phyloP scores from a whole-genome alignment of 768 basidiomycete species.

The Tricholoma sp. region DNA sequence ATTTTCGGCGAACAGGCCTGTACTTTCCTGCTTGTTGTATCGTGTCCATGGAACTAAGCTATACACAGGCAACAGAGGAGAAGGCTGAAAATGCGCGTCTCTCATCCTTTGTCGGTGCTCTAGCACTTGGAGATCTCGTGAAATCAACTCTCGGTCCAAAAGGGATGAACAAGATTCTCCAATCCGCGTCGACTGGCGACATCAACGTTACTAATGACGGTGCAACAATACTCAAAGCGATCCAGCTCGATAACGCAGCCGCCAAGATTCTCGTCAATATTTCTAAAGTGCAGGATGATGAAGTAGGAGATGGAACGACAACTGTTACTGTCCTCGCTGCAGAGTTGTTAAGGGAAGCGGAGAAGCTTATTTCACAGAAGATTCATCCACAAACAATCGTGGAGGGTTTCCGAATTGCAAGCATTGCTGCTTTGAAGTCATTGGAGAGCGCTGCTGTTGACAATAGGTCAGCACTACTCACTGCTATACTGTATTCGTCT shows the following conservation, averaged over 20 bases:
- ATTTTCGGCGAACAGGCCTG: conserved; percentile 62
- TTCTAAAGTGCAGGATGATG: conserved; percentile 99
- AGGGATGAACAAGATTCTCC: conserved; percentile 99
- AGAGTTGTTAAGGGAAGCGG: conserved; percentile 90
- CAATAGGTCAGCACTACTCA: conserved; percentile 57
- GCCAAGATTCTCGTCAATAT: conserved; percentile 99
- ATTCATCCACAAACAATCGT: conserved; percentile 98
- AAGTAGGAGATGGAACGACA: conserved; percentile 95
- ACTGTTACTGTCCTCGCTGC: conserved; percentile 88
- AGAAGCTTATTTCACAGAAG: conserved; percentile 86
- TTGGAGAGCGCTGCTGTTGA: conserved; percentile 80
- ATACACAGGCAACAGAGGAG: conserved; percentile 75
- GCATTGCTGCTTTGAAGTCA: conserved; percentile 75
- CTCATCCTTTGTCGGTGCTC: conserved; percentile 95
- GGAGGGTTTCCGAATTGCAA: conserved; percentile 94
- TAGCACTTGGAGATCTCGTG: conserved; percentile 96
- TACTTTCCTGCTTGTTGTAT: neutral
- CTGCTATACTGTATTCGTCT: neutral
- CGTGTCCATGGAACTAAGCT: neutral
- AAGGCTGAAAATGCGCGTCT: conserved; percentile 97
- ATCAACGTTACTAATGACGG: conserved; percentile 99
- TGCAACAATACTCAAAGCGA: conserved; percentile 95
- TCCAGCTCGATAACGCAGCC: conserved; percentile 96
- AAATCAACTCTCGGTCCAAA: conserved; percentile 98
- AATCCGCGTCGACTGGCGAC: conserved; percentile 82